Percentiles rank a stretch among this genome's conserved stretches.
Conservation (phyloP, 192 early-diverging fungal species). For the Coemansia furcata region DNA sequence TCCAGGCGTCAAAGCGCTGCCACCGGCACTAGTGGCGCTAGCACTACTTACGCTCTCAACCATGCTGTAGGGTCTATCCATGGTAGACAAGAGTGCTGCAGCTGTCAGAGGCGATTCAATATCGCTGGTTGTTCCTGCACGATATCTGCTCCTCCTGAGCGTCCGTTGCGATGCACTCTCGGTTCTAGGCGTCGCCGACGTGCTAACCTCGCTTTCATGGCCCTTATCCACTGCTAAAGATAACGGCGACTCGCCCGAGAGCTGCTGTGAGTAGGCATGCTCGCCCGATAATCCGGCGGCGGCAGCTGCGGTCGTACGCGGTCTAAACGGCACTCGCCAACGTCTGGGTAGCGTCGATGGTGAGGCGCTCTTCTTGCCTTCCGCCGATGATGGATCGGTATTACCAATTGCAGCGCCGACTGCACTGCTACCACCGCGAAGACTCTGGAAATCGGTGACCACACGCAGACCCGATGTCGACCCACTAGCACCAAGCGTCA, state of each 20-base stretch:
- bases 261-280: constrained; percentile 11
- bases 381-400: constrained; percentile 20
- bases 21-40: constrained; percentile 10
- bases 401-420: neutral
- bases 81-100: constrained; percentile 8
- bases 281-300: neutral
- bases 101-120: constrained; percentile 36
- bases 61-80: constrained; percentile 47
- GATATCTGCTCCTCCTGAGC: constrained; percentile 34
- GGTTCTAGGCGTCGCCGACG: constrained; percentile 1
- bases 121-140: constrained; percentile 52
- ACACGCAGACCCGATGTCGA: constrained; percentile 24
- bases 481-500: neutral
- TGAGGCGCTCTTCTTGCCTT: constrained; percentile 35
- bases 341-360: constrained; percentile 31
- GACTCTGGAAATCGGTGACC: constrained; percentile 33
- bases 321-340: constrained; percentile 48
- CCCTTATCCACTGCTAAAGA: neutral
- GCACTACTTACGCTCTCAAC: constrained; percentile 38
- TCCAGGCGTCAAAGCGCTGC: neutral
- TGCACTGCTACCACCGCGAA: constrained; percentile 12
- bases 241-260: neutral
- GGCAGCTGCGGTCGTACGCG: constrained; percentile 7
- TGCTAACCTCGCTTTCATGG: constrained; percentile 6
- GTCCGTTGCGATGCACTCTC: neutral